phyloP scores from a whole-genome alignment of 2,329 filamentous ascomycete genomes.

The Fusarium agapanthi region DNA sequence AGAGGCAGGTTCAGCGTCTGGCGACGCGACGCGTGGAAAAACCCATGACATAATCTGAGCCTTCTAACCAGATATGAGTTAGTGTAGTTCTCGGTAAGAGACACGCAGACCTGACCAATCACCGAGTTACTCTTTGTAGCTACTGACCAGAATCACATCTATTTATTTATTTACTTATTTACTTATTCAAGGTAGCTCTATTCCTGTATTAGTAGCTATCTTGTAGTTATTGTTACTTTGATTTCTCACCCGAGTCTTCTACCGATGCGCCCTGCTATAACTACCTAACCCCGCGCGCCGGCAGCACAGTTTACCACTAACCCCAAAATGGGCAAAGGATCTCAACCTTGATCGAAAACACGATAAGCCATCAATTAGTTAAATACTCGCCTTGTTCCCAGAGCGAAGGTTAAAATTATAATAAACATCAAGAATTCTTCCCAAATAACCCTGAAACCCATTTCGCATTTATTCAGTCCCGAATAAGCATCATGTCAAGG shows the following conservation, averaged over 20 bases:
- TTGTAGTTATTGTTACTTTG: neutral
- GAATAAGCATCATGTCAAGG: neutral
- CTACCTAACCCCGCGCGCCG: neutral
- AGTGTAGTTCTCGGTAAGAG: rapidly evolving
- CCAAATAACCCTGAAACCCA: rapidly evolving
- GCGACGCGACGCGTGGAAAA: neutral
- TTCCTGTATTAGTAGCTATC: neutral
- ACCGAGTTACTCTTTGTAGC: neutral
- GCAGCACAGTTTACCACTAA: neutral
- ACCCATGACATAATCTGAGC: neutral
- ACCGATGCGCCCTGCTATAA: neutral
- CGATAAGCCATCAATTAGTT: no score
- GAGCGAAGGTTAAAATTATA: rapidly evolving
- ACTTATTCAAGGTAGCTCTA: rapidly evolving
- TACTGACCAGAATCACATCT: neutral
- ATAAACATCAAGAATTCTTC: neutral
- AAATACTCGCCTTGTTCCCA: neutral
- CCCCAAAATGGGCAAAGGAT: neutral
- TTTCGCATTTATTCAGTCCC: rapidly evolving
- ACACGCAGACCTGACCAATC: no score
- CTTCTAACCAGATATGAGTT: neutral
- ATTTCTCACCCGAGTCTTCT: neutral
- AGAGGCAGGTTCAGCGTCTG: neutral
- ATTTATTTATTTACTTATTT: rapidly evolving
- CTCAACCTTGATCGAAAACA: rapidly evolving